phyloP scores from a whole-genome alignment of 805 yeast species.

The Pichia pseudocactophila region DNA sequence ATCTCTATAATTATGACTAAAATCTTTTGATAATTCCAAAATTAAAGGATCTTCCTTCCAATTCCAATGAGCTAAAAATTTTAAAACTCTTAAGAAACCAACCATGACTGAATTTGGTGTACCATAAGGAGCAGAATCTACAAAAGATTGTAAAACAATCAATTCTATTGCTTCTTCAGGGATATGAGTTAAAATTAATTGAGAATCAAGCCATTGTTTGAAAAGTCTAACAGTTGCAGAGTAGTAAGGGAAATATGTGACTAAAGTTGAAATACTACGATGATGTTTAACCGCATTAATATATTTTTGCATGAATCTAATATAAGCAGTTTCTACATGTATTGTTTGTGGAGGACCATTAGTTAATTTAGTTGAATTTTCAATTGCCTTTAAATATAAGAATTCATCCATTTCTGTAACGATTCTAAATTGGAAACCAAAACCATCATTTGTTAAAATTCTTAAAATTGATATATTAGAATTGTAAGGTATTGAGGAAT shows the following conservation, averaged over 20 bases:
- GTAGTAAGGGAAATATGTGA: slow-evolving; percentile 62
- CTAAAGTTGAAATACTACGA: slow-evolving; percentile 61
- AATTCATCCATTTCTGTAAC: slow-evolving; percentile 78
- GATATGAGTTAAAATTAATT: slow-evolving; percentile 61
- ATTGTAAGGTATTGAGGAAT: slow-evolving; percentile 54
- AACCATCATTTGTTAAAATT: slow-evolving; percentile 82
- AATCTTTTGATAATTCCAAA: slow-evolving; percentile 60
- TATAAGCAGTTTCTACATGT: slow-evolving; percentile 49
- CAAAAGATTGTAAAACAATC: slow-evolving; percentile 73
- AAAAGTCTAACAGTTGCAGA: slow-evolving; percentile 77
- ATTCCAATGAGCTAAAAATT: slow-evolving; percentile 77
- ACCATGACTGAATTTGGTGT: slow-evolving; percentile 71
- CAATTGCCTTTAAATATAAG: slow-evolving; percentile 62
- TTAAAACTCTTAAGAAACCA: slow-evolving; percentile 70
- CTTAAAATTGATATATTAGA: slow-evolving; percentile 48
- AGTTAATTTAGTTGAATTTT: slow-evolving; percentile 33
- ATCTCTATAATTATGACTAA: slow-evolving; percentile 13
- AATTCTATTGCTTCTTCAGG: slow-evolving; percentile 76
- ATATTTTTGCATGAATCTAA: slow-evolving; percentile 58
- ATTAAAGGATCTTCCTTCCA: slow-evolving; percentile 87
- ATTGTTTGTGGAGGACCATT: slow-evolving; percentile 47
- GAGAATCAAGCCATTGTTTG: slow-evolving; percentile 85
- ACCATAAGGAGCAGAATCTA: slow-evolving; percentile 78
- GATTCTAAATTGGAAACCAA: slow-evolving; percentile 69
- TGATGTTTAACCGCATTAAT: slow-evolving; percentile 70